Evolutionary conservation across 2,329 filamentous ascomycete genomes (phyloP).

Genomic region (Aspergillus spinulosporus): DNA sequence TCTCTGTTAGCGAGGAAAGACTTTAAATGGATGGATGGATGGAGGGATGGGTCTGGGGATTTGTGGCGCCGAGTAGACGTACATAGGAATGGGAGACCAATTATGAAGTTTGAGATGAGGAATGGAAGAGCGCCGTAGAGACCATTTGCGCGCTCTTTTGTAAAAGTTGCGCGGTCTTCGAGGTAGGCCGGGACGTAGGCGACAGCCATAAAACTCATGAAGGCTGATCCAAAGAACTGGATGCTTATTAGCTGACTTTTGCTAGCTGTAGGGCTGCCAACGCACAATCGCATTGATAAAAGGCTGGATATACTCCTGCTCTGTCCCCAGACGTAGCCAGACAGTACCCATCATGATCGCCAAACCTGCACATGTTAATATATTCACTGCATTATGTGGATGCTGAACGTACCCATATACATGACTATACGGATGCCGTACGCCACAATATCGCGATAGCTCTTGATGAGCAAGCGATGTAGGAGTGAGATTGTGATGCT

Average conservation of each 20-base stretch:
- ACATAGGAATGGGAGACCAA: conserved; percentile 77
- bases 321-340: conserved; percentile 69
- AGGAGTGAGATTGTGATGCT: conserved; percentile 65
- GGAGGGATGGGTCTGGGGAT: neutral
- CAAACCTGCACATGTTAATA: conserved; percentile 51
- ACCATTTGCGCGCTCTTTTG: conserved; percentile 79
- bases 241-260: neutral
- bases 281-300: conserved; percentile 75
- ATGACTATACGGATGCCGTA: conserved; percentile 81
- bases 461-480: conserved; percentile 79
- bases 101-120: conserved; percentile 75
- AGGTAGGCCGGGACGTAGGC: conserved; percentile 83
- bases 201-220: conserved; percentile 79
- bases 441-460: conserved; percentile 77
- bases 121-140: conserved; percentile 74
- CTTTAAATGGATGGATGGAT: neutral
- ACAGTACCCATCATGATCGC: conserved; percentile 88
- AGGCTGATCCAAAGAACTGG: conserved; percentile 68
- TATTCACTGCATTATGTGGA: neutral
- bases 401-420: conserved; percentile 61
- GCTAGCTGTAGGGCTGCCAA: neutral
- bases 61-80: conserved; percentile 22
- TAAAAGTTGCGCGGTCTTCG: conserved; percentile 71
- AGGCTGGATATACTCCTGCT: conserved; percentile 73
- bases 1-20: neutral